Evolutionary conservation across 805 yeast species (phyloP).

Genomic region (Candida palmyrensis): DNA sequence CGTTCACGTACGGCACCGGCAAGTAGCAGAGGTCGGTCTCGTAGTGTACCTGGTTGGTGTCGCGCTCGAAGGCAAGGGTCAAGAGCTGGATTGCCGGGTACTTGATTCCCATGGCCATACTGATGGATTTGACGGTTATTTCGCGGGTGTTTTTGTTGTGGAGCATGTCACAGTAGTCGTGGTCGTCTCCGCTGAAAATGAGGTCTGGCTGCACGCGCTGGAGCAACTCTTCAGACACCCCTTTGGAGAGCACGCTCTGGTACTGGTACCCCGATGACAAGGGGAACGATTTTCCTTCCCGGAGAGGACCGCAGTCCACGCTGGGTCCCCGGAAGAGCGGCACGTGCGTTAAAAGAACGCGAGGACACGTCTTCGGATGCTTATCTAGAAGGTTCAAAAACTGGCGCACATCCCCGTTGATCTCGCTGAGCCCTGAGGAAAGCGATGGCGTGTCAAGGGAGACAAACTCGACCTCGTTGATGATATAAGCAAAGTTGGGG

Average conservation of each 20-base stretch:
- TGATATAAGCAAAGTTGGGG: slow-evolving; percentile 18
- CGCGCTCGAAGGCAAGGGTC: slow-evolving; percentile 11
- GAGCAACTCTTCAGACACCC: slow-evolving; percentile 54
- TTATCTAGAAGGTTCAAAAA: slow-evolving; percentile 40
- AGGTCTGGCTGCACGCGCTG: slow-evolving; percentile 56
- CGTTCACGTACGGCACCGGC: slow-evolving; percentile 42
- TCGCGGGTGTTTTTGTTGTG: slow-evolving; percentile 40
- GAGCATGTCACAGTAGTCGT: slow-evolving; percentile 80
- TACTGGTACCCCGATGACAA: slow-evolving; percentile 74
- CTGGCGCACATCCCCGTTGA: slow-evolving; percentile 43
- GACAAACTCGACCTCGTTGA: slow-evolving; percentile 28
- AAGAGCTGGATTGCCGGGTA: slow-evolving; percentile 39
- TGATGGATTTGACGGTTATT: slow-evolving; percentile 34
- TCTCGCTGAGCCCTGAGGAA: slow-evolving; percentile 46
- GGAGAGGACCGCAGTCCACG: slow-evolving; percentile 67
- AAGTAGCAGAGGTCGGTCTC: slow-evolving; percentile 41
- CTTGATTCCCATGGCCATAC: slow-evolving; percentile 38
- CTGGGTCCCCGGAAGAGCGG: slow-evolving; percentile 73
- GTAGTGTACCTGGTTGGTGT: slow-evolving; percentile 14
- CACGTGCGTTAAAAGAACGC: slow-evolving; percentile 77
- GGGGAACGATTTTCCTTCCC: slow-evolving; percentile 61
- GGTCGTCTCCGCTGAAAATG: slow-evolving; percentile 92
- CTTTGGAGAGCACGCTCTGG: slow-evolving; percentile 71
- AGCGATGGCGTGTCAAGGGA: slow-evolving; percentile 77
- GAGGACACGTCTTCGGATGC: slow-evolving; percentile 34